Percentiles rank a stretch among this genome's conserved stretches.
phyloP scores from a whole-genome alignment of 1,284 basidiomycete species.

The Anthracocystis setariae region DNA sequence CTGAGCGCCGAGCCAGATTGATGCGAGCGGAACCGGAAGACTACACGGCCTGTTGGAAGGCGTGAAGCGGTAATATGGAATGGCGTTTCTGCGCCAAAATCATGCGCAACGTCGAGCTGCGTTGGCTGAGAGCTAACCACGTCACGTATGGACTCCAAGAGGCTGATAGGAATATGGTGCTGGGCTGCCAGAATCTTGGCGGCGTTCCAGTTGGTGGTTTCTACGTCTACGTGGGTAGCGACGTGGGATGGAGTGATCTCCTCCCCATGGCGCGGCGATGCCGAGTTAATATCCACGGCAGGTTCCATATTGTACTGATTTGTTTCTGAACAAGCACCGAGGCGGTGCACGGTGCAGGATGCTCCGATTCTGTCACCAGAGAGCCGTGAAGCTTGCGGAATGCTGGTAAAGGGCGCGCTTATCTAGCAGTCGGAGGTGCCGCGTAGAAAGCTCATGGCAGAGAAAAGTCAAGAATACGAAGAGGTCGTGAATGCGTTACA shows the following conservation, averaged over 20 bases:
- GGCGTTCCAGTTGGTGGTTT: constrained; percentile 63
- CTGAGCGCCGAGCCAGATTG: neutral
- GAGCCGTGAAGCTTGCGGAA: neutral
- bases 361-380: too few relatives aligned
- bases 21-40: constrained; percentile 53
- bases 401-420: neutral
- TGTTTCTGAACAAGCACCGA: neutral
- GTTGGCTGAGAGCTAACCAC: constrained; percentile 8
- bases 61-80: constrained; percentile 50
- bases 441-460: constrained; percentile 9
- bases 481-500: neutral
- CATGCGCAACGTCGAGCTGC: constrained; percentile 15
- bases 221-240: constrained; percentile 43
- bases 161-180: constrained; percentile 45
- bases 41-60: constrained; percentile 45
- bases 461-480: neutral
- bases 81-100: constrained; percentile 54
- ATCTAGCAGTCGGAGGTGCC: constrained; percentile 4
- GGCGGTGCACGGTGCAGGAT: too few relatives aligned
- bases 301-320: constrained; percentile 4
- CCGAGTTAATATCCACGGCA: neutral
- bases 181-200: constrained; percentile 55
- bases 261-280: constrained; percentile 2
- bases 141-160: constrained; percentile 27
- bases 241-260: neutral